A percentile compares a stretch with the other conserved stretches of the same genome.
phyloP scores from a whole-genome alignment of 805 yeast genomes.

The Millerozyma acaciae region DNA sequence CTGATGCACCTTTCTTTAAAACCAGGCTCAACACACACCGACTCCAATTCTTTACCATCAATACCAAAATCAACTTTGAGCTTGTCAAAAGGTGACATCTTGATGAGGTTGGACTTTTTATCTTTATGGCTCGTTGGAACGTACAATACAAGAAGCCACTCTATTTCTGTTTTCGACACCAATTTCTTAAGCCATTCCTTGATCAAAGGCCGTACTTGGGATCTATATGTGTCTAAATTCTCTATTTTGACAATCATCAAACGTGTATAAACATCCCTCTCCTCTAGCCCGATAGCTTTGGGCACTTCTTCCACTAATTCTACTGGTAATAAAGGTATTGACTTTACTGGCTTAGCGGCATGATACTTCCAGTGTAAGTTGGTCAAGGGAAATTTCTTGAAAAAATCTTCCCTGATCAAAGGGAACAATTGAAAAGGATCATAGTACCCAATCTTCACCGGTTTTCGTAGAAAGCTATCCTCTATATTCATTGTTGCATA shows the following conservation, averaged over 20 bases:
- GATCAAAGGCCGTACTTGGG: conserved; percentile 77
- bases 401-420: conserved; percentile 40
- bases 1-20: conserved; percentile 37
- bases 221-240: conserved; percentile 68
- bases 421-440: conserved; percentile 69
- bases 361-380: conserved; percentile 66
- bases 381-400: conserved; percentile 49
- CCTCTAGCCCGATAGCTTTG: conserved; percentile 7
- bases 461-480: conserved; percentile 9
- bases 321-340: conserved; percentile 58
- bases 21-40: conserved; percentile 9
- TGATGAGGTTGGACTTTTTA: conserved; percentile 34
- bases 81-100: conserved; percentile 51
- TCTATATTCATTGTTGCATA: conserved; percentile 4
- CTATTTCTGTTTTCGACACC: conserved; percentile 40
- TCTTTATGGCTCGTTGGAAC: conserved; percentile 38
- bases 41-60: conserved; percentile 33
- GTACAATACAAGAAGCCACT: conserved; percentile 59
- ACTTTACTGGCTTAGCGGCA: conserved; percentile 51
- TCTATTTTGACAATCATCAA: conserved; percentile 67
- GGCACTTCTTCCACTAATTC: conserved; percentile 58
- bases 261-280: conserved; percentile 50
- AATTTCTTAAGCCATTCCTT: conserved; percentile 67
- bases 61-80: conserved; percentile 48
- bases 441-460: conserved; percentile 52